Evolutionary conservation across 2,329 filamentous ascomycete genomes (phyloP).

Genomic region (Bipolaris gigantea): DNA sequence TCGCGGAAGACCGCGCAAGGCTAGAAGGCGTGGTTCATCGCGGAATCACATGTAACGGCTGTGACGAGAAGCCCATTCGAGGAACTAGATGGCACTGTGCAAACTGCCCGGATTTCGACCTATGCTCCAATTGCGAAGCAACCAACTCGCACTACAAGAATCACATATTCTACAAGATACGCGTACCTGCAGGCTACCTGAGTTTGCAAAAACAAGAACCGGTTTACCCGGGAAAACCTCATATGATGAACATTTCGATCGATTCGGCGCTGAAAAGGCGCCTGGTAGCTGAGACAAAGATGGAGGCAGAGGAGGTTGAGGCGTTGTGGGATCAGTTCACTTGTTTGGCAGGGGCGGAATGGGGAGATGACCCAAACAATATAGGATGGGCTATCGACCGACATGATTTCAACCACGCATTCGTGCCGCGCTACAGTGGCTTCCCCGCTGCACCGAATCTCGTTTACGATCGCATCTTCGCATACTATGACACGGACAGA

Average conservation of each 20-base stretch:
- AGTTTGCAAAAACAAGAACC: slow-evolving; percentile 67
- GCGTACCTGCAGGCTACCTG: slow-evolving; percentile 82
- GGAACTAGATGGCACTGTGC: slow-evolving; percentile 92
- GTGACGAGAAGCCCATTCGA: slow-evolving; percentile 83
- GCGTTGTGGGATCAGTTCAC: slow-evolving; percentile 97
- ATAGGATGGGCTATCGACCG: slow-evolving; percentile 85
- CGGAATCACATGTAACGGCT: slow-evolving; percentile 89
- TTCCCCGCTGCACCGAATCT: slow-evolving; percentile 80
- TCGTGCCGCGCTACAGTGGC: slow-evolving; percentile 81
- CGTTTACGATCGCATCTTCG: slow-evolving; percentile 94
- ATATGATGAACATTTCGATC: slow-evolving; percentile 68
- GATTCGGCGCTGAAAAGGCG: slow-evolving; percentile 67
- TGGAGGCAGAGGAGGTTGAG: slow-evolving; percentile 82
- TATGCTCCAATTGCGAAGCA: slow-evolving; percentile 89
- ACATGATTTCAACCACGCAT: slow-evolving; percentile 87
- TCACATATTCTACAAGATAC: slow-evolving; percentile 96
- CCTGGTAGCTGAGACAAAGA: slow-evolving; percentile 54
- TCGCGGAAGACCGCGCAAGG: slow-evolving; percentile 88
- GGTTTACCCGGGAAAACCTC: slow-evolving; percentile 63
- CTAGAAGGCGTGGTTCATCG: slow-evolving; percentile 79
- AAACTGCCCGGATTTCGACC: slow-evolving; percentile 93
- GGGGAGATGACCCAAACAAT: slow-evolving; percentile 76
- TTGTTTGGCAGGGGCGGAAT: slow-evolving; percentile 85
- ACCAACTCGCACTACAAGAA: slow-evolving; percentile 79
- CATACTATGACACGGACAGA: slow-evolving; percentile 89